Percentiles rank a stretch among this genome's conserved stretches.
Evolutionary conservation across 768 basidiomycete genomes (phyloP).

Genomic region (Suillus clintonianus): DNA sequence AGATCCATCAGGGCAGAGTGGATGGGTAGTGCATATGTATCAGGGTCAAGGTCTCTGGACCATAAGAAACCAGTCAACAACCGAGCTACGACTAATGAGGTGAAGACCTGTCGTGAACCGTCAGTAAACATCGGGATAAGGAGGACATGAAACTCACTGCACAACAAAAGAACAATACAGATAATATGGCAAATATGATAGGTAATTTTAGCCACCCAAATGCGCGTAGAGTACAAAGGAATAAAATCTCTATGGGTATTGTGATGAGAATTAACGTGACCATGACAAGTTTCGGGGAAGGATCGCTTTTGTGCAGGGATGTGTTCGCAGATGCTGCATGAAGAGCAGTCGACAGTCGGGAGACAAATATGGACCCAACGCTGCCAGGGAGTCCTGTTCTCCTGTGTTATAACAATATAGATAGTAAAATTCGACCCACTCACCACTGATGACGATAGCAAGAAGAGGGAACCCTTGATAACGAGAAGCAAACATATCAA

Average conservation of each 20-base stretch:
- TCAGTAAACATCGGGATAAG: conserved; percentile 1
- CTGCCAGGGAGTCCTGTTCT: conserved; percentile 77
- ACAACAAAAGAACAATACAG: conserved; percentile 70
- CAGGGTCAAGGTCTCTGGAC: conserved; percentile 78
- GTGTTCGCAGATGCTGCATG: conserved; percentile 47
- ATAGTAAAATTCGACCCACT: conserved; percentile 17
- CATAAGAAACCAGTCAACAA: conserved; percentile 75
- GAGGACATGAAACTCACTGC: conserved; percentile 55
- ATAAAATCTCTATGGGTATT: conserved; percentile 77
- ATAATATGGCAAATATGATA: conserved; percentile 65
- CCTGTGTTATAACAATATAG: neutral
- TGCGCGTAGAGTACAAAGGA: conserved; percentile 61
- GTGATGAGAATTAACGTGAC: conserved; percentile 72
- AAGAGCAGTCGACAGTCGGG: conserved; percentile 85
- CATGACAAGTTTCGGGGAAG: conserved; percentile 58
- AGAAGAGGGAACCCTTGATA: conserved; percentile 89
- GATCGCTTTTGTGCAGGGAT: conserved; percentile 12
- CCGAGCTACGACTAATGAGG: conserved; percentile 70
- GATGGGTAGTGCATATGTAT: conserved; percentile 91
- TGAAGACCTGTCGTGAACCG: conserved; percentile 53
- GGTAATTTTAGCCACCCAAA: conserved; percentile 82
- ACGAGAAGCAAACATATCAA: conserved; percentile 84
- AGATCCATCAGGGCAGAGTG: conserved; percentile 90
- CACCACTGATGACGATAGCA: conserved; percentile 85
- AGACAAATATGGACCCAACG: conserved; percentile 89